A percentile compares a stretch with the other conserved stretches of the same genome.
Evolutionary conservation across 345 rosid species (phyloP).

Genomic region (Populus simonii): DNA sequence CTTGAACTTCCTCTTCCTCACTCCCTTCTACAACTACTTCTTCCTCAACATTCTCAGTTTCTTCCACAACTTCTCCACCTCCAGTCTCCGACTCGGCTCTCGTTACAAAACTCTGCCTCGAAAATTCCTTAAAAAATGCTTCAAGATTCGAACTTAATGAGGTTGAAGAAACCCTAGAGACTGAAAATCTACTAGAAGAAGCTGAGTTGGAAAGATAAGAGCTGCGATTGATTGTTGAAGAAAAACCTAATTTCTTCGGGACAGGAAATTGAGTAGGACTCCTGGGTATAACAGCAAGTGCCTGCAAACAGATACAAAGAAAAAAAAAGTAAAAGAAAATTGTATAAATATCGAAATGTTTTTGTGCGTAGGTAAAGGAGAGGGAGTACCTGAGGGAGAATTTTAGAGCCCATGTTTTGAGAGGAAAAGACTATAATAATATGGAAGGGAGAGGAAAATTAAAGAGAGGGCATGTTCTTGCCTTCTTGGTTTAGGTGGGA

Average conservation of each 20-base stretch:
- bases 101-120: slow-evolving; percentile 43
- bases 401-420: slow-evolving; percentile 47
- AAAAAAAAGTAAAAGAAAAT: neutral
- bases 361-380: neutral
- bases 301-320: slow-evolving; percentile 27
- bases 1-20: slow-evolving; percentile 23
- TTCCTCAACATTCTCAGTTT: slow-evolving; percentile 29
- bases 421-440: too few species aligned
- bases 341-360: neutral
- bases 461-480: neutral
- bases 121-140: slow-evolving; percentile 20
- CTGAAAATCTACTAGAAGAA: slow-evolving; percentile 18
- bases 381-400: slow-evolving; percentile 58
- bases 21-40: slow-evolving; percentile 28
- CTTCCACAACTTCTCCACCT: slow-evolving; percentile 36
- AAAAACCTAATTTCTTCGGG: slow-evolving; percentile 41
- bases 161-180: slow-evolving; percentile 32
- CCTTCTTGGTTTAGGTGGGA: neutral
- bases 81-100: slow-evolving; percentile 53
- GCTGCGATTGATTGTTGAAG: slow-evolving; percentile 32
- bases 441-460: neutral
- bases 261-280: slow-evolving; percentile 29
- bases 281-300: slow-evolving; percentile 48
- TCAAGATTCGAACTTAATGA: slow-evolving; percentile 28
- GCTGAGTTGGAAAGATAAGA: slow-evolving; percentile 21